Base-by-base conservation (phyloP, 75 land plant species). In the Pinus taeda region DNA sequence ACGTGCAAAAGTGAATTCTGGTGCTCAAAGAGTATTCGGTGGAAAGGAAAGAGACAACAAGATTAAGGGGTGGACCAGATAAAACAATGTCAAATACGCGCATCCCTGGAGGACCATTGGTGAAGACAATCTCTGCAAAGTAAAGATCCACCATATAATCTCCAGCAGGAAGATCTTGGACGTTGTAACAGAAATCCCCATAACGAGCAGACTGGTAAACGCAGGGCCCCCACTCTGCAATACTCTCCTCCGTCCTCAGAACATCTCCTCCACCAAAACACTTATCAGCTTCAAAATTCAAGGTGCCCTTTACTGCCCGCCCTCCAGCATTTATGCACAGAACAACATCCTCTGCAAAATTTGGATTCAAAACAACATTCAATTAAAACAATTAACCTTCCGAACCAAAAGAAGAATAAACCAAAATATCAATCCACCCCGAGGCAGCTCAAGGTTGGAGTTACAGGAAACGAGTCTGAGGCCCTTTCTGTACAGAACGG, bases 101-200 rank as follows among this genome's bases (percentile, higher is more conserved):
- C 88, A 96, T 90, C 39, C 99, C 97, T 30, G 89, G 90, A 36
- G 99, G 99, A 3, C 99, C 99, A 82, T 92, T 85, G 22, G 88
- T 94, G 74, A 92, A 85, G 7, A 96, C 83, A 49, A 96, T 94
- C 80, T 96, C 99, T 1, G 87, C 91, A 81, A 96, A 96, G 77
- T 96, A 97, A 75, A 96, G 82, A 70, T 96, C 99, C 56, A 94
- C 88, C 55, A 84, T 59, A 64, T 92, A 94, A 37, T 92, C 76
- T 49, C 93, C 99, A 73, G 87, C 81, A 30, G 82, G 57, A 66
- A 96, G 81, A 56, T 84, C 75, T 6, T 85, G 49, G 59, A 92
- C 77, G 36, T 59, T 78, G 69, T 96, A 96, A 49, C 83, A 83
- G 76, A 88, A 87, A 78, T 89, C 78, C 57, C 99, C 99, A 45